Percentiles rank a stretch among this genome's conserved stretches.
Evolutionary conservation across 2,329 filamentous ascomycete genomes (phyloP).

Genomic region (Colletotrichum liaoningense): DNA sequence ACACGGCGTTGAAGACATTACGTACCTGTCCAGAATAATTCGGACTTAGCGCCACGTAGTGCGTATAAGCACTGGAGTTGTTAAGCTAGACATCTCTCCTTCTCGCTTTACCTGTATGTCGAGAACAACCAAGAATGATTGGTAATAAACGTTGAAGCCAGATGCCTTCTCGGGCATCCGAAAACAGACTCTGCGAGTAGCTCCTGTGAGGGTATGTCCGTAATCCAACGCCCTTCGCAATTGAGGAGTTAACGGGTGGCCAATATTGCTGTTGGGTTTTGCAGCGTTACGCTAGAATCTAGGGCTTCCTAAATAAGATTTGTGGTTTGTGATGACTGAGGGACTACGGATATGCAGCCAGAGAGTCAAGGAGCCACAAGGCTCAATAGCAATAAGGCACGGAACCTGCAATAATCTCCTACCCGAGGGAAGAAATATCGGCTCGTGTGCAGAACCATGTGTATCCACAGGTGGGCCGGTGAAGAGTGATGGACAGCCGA

Average conservation of each 20-base stretch:
- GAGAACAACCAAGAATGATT: not conserved
- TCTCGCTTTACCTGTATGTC: constrained; percentile 2
- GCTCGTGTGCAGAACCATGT: constrained; percentile 14
- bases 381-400: constrained; percentile 4
- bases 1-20: constrained; percentile 22
- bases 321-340: not conserved
- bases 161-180: not conserved
- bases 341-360: not conserved
- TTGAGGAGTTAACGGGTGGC: not conserved
- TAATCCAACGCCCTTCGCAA: not conserved
- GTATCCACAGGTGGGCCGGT: constrained; percentile 25
- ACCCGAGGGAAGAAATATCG: constrained; percentile 12
- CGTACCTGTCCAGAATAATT: not conserved
- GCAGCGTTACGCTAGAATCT: not conserved
- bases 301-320: not conserved
- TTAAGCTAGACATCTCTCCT: not conserved
- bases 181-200: not conserved
- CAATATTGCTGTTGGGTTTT: not conserved
- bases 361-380: constrained; percentile 12
- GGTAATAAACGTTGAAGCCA: constrained; percentile 1
- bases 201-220: not conserved
- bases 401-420: constrained; percentile 9
- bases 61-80: constrained; percentile 1
- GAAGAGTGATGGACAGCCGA: constrained; percentile 28
- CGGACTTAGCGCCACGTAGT: not conserved